Evolutionary conservation across 2,329 filamentous ascomycete species (phyloP).

Genomic region (Aureobasidium zeae): DNA sequence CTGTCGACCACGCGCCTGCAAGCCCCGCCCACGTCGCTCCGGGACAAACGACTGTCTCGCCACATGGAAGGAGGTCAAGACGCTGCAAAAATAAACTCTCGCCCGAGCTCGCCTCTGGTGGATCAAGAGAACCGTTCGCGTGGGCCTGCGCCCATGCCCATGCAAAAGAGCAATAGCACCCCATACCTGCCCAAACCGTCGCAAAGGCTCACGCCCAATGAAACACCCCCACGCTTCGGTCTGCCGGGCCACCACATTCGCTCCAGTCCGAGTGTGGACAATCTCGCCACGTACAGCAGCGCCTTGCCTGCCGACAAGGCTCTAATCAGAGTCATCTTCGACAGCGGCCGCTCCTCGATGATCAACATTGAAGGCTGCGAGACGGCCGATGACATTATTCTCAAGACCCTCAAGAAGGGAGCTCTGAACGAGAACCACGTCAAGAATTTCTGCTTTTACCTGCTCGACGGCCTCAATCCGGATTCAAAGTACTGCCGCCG

Average conservation of each 20-base stretch:
- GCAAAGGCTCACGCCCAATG: slow-evolving; percentile 51
- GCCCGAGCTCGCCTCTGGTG: slow-evolving; percentile 61
- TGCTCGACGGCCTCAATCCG: slow-evolving; percentile 75
- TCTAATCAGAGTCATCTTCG: slow-evolving; percentile 87
- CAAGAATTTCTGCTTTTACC: slow-evolving; percentile 94
- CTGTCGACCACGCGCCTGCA: slow-evolving; percentile 25
- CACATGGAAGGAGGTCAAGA: slow-evolving; percentile 38
- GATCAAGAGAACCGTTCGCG: slow-evolving; percentile 49
- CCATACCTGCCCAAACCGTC: slow-evolving; percentile 44
- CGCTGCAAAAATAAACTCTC: slow-evolving; percentile 49
- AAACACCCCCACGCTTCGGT: slow-evolving; percentile 12
- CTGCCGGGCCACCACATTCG: slow-evolving; percentile 61
- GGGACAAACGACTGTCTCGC: slow-evolving; percentile 41
- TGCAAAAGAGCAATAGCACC: slow-evolving; percentile 46
- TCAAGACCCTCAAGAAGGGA: slow-evolving; percentile 80
- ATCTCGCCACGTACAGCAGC: slow-evolving; percentile 64
- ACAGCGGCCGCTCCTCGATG: slow-evolving; percentile 82
- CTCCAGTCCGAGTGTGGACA: slow-evolving; percentile 76
- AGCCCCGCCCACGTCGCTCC: slow-evolving; percentile 35
- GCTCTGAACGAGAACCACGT: slow-evolving; percentile 82
- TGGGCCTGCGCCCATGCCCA: no score
- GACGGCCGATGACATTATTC: slow-evolving; percentile 85
- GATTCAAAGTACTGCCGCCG: slow-evolving; percentile 72
- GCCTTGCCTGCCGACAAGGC: slow-evolving; percentile 77
- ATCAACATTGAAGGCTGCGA: slow-evolving; percentile 88